Conservation (phyloP, 2,329 filamentous ascomycete genomes). For the Trichoderma afroharzianum region DNA sequence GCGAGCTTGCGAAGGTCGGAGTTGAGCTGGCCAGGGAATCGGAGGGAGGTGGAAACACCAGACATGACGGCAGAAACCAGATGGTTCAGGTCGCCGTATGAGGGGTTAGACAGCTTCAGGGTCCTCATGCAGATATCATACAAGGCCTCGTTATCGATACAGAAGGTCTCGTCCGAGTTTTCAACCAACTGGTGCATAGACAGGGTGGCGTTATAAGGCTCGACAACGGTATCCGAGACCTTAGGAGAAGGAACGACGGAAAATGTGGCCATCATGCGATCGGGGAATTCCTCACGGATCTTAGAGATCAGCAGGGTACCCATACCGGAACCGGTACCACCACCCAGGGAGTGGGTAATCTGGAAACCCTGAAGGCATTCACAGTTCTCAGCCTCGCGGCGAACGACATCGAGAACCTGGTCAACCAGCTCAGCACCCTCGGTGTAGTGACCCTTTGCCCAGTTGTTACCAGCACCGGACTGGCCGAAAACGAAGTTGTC, state of each 20-base stretch:
- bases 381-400: slow-evolving; percentile 95
- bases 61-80: slow-evolving; percentile 99
- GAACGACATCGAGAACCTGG: slow-evolving; percentile 95
- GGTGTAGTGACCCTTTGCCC: slow-evolving; percentile 99
- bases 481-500: slow-evolving; percentile 99
- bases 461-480: slow-evolving; percentile 99
- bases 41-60: slow-evolving; percentile 94
- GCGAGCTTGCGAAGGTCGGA: slow-evolving; percentile 98
- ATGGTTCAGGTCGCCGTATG: slow-evolving; percentile 98
- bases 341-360: slow-evolving; percentile 99
- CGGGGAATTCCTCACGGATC: slow-evolving; percentile 99
- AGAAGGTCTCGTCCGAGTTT: slow-evolving; percentile 99
- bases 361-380: slow-evolving; percentile 99
- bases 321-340: slow-evolving; percentile 99
- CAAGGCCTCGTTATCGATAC: slow-evolving; percentile 99
- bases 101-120: slow-evolving; percentile 96
- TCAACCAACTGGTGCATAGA: slow-evolving; percentile 98
- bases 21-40: slow-evolving; percentile 99
- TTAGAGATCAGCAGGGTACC: slow-evolving; percentile 98
- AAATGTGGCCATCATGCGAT: slow-evolving; percentile 99
- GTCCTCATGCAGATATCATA: slow-evolving; percentile 99
- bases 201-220: slow-evolving; percentile 99
- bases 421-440: slow-evolving; percentile 98
- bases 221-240: slow-evolving; percentile 98
- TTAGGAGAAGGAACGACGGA: slow-evolving; percentile 97